Evolutionary conservation across 225 moss, liverwort and hornwort species (phyloP).

Genomic region (Antitrichia curtipendula): DNA sequence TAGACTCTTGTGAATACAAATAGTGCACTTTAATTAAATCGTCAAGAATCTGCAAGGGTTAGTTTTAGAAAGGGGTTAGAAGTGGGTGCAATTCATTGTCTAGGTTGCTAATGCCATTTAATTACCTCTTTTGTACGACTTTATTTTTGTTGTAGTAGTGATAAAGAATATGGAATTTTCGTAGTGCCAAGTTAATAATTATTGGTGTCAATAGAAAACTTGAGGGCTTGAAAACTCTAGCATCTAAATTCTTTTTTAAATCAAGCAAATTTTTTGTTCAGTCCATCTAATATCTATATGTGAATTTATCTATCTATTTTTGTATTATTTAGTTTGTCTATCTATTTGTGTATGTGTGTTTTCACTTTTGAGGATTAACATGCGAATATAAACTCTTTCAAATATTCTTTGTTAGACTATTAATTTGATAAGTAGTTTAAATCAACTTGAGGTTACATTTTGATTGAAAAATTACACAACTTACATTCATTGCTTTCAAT

Average conservation of each 20-base stretch:
- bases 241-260: background rate
- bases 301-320: no score
- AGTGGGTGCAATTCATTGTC: background rate
- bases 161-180: background rate
- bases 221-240: background rate
- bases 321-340: no score
- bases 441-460: background rate
- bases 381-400: no score
- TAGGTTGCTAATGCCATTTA: background rate
- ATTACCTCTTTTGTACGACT: background rate
- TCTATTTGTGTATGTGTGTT: no score
- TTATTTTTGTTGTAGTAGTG: no score
- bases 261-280: no score
- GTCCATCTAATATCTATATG: no score
- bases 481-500: background rate
- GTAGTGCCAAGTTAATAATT: background rate
- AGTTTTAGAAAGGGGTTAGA: background rate
- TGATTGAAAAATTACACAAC: background rate
- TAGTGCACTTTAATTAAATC: background rate
- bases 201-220: background rate
- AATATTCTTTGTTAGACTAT: background rate
- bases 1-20: background rate
- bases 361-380: no score
- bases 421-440: background rate
- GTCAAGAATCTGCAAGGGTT: background rate